Conservation (phyloP, 106 monocot genomes). For the Acanthochlamys bracteata region DNA sequence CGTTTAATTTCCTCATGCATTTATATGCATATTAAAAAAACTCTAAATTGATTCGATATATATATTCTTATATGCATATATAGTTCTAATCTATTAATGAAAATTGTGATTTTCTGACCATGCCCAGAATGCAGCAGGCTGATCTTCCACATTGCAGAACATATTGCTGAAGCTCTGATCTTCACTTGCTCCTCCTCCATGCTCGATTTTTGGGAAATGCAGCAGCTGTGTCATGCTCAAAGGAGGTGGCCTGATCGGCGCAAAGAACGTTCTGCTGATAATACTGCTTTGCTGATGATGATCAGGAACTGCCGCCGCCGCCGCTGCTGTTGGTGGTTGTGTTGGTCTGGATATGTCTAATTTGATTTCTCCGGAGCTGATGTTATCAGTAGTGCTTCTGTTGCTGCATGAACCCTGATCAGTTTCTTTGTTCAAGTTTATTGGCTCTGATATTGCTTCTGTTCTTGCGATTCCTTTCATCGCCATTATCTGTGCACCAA, state of each 20-base stretch:
- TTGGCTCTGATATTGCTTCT: constrained; percentile 32
- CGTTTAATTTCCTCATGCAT: constrained; percentile 3
- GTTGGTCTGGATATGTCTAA: constrained; percentile 57
- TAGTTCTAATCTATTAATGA: constrained; percentile 32
- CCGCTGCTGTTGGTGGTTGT: constrained; percentile 26
- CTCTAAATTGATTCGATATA: neutral
- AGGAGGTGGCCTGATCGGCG: constrained; percentile 29
- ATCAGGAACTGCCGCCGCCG: constrained; percentile 24
- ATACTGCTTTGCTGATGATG: constrained; percentile 2
- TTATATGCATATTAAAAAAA: neutral
- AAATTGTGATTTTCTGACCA: constrained; percentile 77
- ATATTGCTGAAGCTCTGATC: constrained; percentile 58
- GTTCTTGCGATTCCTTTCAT: constrained; percentile 54
- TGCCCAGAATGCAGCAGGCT: constrained; percentile 57
- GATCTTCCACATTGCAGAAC: constrained; percentile 70
- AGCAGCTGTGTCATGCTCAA: constrained; percentile 36
- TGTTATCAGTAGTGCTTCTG: constrained; percentile 43
- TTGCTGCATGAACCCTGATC: constrained; percentile 87
- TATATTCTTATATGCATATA: neutral
- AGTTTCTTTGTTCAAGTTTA: constrained; percentile 93
- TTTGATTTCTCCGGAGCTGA: constrained; percentile 63
- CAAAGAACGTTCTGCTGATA: constrained; percentile 33
- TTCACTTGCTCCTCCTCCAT: constrained; percentile 27
- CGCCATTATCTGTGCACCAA: constrained; percentile 59
- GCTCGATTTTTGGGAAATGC: constrained; percentile 45